These are phyloP conservation scores for Corylus americana DNA, from an alignment of 306 rosid species.

Conservation along the genomic window DNA sequence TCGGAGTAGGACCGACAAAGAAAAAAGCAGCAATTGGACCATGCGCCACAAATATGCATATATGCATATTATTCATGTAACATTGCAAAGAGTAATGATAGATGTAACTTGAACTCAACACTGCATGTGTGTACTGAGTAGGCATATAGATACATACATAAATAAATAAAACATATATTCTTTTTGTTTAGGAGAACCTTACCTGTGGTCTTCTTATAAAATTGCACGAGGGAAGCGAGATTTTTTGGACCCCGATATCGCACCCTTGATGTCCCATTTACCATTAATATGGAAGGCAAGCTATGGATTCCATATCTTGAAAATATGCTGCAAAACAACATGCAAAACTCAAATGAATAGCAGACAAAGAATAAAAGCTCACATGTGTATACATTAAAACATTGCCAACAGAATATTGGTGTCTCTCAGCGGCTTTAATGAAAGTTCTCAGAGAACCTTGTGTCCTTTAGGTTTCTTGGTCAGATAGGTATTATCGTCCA, in stretches of 20 bases:
- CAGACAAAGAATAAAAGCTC: neutral
- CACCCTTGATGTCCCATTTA: constrained; percentile 59
- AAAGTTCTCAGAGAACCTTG: neutral
- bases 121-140: neutral
- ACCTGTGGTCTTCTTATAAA: constrained; percentile 70
- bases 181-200: constrained; percentile 21
- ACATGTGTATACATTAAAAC: neutral
- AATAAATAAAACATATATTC: constrained; percentile 3
- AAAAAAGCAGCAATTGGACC: neutral
- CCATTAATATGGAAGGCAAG: constrained; percentile 66
- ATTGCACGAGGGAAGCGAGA: constrained; percentile 45
- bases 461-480: neutral
- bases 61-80: neutral
- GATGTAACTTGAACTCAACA: neutral
- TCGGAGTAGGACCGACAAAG: neutral
- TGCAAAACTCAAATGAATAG: constrained; percentile 4
- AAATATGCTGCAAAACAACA: constrained; percentile 49
- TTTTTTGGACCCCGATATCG: constrained; percentile 60
- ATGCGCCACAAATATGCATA: too few species aligned
- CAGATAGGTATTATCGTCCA: neutral
- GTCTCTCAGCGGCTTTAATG: neutral
- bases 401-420: neutral
- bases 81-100: neutral
- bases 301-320: constrained; percentile 75
- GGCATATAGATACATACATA: neutral